Conservation (phyloP, 306 rosid genomes). For the Sphenostylis stenocarpa region DNA sequence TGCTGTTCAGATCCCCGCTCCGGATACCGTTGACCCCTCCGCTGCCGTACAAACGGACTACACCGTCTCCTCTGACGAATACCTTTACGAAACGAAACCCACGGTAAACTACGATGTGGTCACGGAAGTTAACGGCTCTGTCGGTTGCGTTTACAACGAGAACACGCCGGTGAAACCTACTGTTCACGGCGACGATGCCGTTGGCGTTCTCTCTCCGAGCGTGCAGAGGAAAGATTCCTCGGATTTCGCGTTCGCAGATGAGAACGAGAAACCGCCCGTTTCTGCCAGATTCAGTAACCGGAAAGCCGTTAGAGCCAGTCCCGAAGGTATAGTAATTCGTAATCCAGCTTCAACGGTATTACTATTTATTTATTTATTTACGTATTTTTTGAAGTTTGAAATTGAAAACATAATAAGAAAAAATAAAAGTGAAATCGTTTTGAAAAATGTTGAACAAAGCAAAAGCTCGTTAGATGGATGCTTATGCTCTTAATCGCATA, state of each 20-base stretch:
- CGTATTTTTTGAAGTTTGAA: slow-evolving; percentile 1
- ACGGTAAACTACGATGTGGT: not conserved
- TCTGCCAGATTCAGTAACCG: slow-evolving; percentile 63
- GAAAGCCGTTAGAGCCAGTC: slow-evolving; percentile 56
- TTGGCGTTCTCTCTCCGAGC: not conserved
- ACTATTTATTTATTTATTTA: not conserved
- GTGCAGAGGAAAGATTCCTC: slow-evolving; percentile 49
- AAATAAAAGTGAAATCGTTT: no score
- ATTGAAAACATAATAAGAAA: not conserved
- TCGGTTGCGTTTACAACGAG: slow-evolving; percentile 17
- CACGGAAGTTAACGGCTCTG: slow-evolving; percentile 3
- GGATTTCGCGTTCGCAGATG: slow-evolving; percentile 46
- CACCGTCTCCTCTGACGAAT: not conserved
- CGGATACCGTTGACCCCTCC: slow-evolving; percentile 7
- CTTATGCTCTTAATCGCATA: not conserved
- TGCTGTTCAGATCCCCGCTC: not conserved
- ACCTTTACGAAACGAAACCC: slow-evolving; percentile 16
- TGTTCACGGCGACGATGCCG: slow-evolving; percentile 20
- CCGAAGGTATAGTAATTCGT: slow-evolving; percentile 58
- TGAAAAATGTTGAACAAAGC: not conserved
- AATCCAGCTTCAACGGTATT: not conserved
- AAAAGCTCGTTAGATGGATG: not conserved
- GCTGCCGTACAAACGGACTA: not conserved
- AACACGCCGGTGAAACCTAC: slow-evolving; percentile 19
- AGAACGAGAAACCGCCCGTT: slow-evolving; percentile 68